A percentile compares a stretch with the other conserved stretches of the same genome.
Conservation (phyloP, 257 asterid genomes). For the Nicotiana tabacum region DNA sequence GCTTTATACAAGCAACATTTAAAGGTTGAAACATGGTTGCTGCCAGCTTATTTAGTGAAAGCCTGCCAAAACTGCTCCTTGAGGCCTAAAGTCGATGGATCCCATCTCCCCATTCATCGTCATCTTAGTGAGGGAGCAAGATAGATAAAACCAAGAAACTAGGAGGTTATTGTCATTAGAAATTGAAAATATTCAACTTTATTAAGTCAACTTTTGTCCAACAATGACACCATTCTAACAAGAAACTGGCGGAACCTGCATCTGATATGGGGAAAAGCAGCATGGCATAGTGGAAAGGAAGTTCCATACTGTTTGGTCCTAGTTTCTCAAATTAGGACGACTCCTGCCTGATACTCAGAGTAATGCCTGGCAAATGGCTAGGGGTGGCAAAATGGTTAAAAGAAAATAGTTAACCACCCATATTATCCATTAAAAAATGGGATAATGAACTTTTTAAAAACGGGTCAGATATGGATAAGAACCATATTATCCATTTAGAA, state of each 20-base stretch:
- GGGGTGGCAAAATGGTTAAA: no score
- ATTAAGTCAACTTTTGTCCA: background rate
- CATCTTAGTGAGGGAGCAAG: constrained; percentile 1
- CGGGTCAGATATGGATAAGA: no score
- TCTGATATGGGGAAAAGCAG: background rate
- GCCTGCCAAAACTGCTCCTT: background rate
- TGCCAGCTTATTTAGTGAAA: background rate
- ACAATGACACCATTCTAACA: background rate
- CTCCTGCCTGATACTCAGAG: background rate
- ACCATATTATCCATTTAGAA: no score
- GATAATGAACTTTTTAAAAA: no score
- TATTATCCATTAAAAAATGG: no score
- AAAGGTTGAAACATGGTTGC: background rate
- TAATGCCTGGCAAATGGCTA: background rate
- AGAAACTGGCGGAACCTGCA: background rate
- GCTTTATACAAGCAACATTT: background rate
- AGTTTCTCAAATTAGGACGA: background rate
- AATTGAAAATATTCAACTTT: background rate
- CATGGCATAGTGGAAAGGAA: background rate
- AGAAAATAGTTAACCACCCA: no score
- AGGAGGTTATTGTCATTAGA: background rate
- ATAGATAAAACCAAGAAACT: background rate
- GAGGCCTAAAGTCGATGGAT: background rate
- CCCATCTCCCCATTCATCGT: background rate
- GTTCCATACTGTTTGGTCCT: background rate